Percentiles rank a stretch among this genome's conserved stretches.
These are phyloP conservation scores for Pseudotulostoma volvatum DNA, from an alignment of 495 filamentous ascomycete genomes.

Conservation along the genomic window DNA sequence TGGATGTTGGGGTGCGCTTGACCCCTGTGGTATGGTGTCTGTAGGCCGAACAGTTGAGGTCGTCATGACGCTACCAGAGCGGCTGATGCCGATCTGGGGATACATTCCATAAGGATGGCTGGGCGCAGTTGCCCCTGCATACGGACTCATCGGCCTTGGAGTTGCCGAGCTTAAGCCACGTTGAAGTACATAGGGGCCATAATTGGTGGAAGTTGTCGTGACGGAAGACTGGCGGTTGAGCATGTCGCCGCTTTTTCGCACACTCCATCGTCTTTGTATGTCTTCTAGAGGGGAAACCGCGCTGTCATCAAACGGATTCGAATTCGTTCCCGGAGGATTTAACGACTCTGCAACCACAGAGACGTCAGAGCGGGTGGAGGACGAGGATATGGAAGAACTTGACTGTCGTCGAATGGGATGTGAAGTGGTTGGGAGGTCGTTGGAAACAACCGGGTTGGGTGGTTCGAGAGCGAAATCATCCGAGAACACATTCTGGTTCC, in stretches of 20 bases:
- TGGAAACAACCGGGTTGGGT: slow-evolving; percentile 21
- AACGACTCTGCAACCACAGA: background rate
- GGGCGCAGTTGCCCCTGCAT: slow-evolving; percentile 37
- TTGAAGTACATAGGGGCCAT: too few species aligned
- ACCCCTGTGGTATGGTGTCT: slow-evolving; percentile 44
- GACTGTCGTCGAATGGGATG: slow-evolving; percentile 4
- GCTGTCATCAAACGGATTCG: slow-evolving; percentile 29
- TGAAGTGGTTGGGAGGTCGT: slow-evolving; percentile 9
- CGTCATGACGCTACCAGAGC: slow-evolving; percentile 48
- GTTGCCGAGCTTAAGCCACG: too few species aligned
- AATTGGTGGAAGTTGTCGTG: slow-evolving; percentile 8
- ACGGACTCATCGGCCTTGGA: slow-evolving; percentile 33
- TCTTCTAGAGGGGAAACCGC: slow-evolving; percentile 24
- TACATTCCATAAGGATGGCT: slow-evolving; percentile 43
- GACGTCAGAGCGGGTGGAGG: slow-evolving; percentile 3
- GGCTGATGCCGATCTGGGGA: slow-evolving; percentile 35
- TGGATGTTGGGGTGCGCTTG: slow-evolving; percentile 64
- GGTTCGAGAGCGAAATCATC: slow-evolving; percentile 36
- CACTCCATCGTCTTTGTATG: slow-evolving; percentile 20
- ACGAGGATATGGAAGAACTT: slow-evolving; percentile 25
- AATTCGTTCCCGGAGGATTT: slow-evolving; percentile 13
- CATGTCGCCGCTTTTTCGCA: slow-evolving; percentile 6
- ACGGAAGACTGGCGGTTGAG: slow-evolving; percentile 9
- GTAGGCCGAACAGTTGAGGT: slow-evolving; percentile 39
- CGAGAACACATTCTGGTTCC: slow-evolving; percentile 35